A percentile compares a stretch with the other conserved stretches of the same genome.
Evolutionary conservation across 225 moss, liverwort and hornwort genomes (phyloP).

Genomic region (Physcomitrium patens): DNA sequence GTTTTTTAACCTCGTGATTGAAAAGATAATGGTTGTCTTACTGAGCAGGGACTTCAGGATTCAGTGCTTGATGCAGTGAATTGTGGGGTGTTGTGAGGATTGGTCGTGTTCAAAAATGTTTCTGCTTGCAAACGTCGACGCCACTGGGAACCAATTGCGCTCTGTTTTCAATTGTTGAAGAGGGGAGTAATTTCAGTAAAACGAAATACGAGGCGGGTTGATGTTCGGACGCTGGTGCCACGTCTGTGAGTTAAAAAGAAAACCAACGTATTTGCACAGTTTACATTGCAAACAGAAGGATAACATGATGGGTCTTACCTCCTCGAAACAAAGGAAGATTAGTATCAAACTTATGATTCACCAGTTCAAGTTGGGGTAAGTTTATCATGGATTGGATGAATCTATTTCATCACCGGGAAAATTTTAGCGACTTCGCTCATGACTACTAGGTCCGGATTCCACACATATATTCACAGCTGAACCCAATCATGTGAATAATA

Average conservation of each 20-base stretch:
- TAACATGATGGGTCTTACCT: constrained; percentile 34
- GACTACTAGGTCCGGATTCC: background rate
- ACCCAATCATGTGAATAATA: background rate
- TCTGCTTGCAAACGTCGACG: background rate
- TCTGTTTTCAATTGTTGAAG: background rate
- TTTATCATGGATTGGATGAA: background rate
- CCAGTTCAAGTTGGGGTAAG: constrained; percentile 17
- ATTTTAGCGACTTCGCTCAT: background rate
- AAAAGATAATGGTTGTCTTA: background rate
- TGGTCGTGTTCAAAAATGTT: background rate
- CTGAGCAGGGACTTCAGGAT: background rate
- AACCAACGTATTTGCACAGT: constrained; percentile 10
- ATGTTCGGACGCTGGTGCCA: constrained; percentile 15
- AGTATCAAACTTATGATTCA: background rate
- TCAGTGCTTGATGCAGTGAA: background rate
- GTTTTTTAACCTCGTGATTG: background rate
- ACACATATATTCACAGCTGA: background rate
- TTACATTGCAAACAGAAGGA: constrained; percentile 11
- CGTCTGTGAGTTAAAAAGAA: constrained; percentile 23
- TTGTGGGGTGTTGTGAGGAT: background rate
- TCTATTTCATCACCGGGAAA: background rate
- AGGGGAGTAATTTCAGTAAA: constrained; percentile 12
- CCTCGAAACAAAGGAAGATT: constrained; percentile 12
- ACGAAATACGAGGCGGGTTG: constrained; percentile 14
- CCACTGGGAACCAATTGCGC: background rate